Evolutionary conservation across 2,329 filamentous ascomycete species (phyloP), one percentile per base, ranked within the genome.

Genomic region (Colletotrichum australisinense): DNA sequence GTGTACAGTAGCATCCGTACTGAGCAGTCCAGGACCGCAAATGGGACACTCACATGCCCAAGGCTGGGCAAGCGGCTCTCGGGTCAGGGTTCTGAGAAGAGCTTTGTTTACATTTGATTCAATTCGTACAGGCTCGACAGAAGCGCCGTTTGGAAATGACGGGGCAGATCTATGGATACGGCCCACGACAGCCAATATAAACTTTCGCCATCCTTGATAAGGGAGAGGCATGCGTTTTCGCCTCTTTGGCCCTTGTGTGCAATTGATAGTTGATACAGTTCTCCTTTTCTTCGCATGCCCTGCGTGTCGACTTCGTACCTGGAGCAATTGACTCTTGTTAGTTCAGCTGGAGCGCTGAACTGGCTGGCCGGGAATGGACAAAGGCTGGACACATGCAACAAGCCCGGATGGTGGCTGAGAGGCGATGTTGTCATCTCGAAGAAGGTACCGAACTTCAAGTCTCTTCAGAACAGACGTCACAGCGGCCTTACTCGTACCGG

Each of bases 121-220:
- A 46, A 55, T 65, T 56, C 38, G 53, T 42, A 32, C 42, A 28
- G 59, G 32, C 55, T 53, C n/a, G 38, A 53, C 58, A 30, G 59
- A 69, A 60, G 59, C 38, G 46, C 42, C 60, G 67, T 66, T 24
- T 65, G 70, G 46, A 66, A 70, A 70, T 70, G 67, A 73, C 52
- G 71, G 46, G 49, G 67, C 62, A 65, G 67, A 71, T 73, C 53
- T 60, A 73, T 73, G 71, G 71, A 56, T 60, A 64, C 62, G 49
- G 19, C 56, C 67, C 24, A 65, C 62, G 71, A 52, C 19, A 22
- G 55, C 26, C 71, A 65, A 70, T 66, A 59, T 73, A 66, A 73
- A 35, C 60, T 69, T 53, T 69, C 28, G 71, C 71, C 67, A 73
- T 73, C 67, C 62, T 57, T 71, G 67, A 46, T 57, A 73, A 60